Evolutionary conservation across 148 eudicot species (phyloP).

Genomic region (Persicaria tinctoria): DNA sequence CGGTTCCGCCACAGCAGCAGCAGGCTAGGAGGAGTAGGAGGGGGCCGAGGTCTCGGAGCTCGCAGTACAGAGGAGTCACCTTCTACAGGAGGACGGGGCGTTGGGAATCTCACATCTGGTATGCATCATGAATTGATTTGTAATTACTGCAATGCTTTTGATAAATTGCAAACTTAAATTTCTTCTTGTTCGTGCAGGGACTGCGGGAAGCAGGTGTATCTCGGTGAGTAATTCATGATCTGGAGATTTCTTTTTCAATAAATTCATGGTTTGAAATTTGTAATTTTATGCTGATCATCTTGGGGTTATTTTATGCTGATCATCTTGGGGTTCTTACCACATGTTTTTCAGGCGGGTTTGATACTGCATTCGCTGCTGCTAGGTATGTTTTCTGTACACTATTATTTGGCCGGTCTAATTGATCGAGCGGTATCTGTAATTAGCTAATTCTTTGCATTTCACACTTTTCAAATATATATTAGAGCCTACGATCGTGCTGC

Average conservation of each 20-base stretch:
- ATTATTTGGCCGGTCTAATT: background rate
- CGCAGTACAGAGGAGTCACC: constrained; percentile 90
- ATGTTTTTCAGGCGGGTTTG: constrained; percentile 66
- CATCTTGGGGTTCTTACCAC: background rate
- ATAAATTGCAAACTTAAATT: background rate
- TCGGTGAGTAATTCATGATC: constrained; percentile 38
- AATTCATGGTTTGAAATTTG: background rate
- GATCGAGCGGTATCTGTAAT: background rate
- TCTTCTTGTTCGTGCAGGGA: constrained; percentile 43
- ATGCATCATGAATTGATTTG: background rate
- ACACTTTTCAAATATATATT: constrained; percentile 17
- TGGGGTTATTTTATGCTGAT: background rate
- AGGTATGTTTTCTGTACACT: constrained; percentile 32
- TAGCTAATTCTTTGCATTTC: background rate
- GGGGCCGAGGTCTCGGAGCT: constrained; percentile 87
- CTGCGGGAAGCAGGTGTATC: constrained; percentile 88
- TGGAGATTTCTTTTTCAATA: background rate
- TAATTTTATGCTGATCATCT: background rate
- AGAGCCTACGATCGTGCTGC: constrained; percentile 96
- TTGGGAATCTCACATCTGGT: constrained; percentile 98
- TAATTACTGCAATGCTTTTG: constrained; percentile 6
- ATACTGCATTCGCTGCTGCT: constrained; percentile 89
- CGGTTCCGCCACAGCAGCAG: constrained; percentile 22
- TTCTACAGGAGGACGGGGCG: constrained; percentile 89
- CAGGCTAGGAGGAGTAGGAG: constrained; percentile 66